These are phyloP conservation scores for Vigna nakashimae DNA, from an alignment of 306 rosid species.

Conservation along the genomic window DNA sequence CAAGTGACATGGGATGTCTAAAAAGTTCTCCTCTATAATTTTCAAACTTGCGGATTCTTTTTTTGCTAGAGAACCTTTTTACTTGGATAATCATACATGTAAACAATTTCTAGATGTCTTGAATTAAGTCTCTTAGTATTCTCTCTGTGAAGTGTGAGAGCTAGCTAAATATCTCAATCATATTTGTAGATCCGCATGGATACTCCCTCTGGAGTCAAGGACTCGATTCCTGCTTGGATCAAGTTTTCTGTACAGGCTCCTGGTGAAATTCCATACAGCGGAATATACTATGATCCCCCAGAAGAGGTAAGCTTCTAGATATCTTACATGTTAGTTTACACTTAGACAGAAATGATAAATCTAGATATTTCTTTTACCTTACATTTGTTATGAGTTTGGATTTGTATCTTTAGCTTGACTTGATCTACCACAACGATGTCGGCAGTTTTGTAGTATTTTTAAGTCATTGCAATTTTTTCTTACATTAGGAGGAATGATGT, in stretches of 20 bases:
- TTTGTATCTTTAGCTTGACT: constrained; percentile 19
- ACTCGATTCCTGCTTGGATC: constrained; percentile 98
- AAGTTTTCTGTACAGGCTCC: constrained; percentile 96
- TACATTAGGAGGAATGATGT: constrained; percentile 7
- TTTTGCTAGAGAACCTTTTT: not conserved
- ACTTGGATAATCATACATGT: not conserved
- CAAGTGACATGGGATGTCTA: not conserved
- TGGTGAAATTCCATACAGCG: constrained; percentile 88
- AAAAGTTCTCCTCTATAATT: constrained; percentile 4
- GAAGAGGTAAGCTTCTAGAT: constrained; percentile 74
- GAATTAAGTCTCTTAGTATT: too few species aligned
- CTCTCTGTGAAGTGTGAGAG: constrained; percentile 32
- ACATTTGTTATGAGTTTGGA: constrained; percentile 16
- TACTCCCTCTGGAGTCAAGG: constrained; percentile 95
- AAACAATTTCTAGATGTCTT: not conserved
- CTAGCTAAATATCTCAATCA: constrained; percentile 29
- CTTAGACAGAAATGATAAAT: constrained; percentile 8
- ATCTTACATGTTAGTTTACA: constrained; percentile 31
- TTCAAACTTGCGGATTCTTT: not conserved
- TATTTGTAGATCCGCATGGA: constrained; percentile 85
- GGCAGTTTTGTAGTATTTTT: constrained; percentile 22
- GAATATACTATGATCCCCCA: constrained; percentile 97
- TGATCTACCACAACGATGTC: constrained; percentile 15
- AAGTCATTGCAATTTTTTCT: not conserved
- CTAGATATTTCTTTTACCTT: constrained; percentile 19